A percentile compares a stretch with the other conserved stretches of the same genome.
Conservation (phyloP, 176 grass and related monocot species). For the Metroxylon sagu region DNA sequence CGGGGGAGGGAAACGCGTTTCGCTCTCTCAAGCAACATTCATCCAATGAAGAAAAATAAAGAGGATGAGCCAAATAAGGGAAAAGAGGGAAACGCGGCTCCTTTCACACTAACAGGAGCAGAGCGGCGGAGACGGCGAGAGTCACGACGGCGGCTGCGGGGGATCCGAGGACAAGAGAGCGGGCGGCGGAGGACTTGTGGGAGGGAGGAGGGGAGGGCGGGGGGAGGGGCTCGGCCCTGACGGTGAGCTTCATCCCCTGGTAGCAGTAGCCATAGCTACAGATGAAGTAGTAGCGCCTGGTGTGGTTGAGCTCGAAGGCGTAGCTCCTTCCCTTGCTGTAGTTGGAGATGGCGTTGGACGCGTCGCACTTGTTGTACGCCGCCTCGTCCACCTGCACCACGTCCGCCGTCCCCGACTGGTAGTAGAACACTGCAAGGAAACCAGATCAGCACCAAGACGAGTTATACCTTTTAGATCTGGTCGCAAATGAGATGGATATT, state of each 20-base stretch:
- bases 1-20: too few relatives aligned
- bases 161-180: conserved; percentile 11
- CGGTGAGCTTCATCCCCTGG: conserved; percentile 70
- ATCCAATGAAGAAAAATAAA: too few relatives aligned
- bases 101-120: neutral
- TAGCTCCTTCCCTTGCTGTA: conserved; percentile 98
- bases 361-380: conserved; percentile 86
- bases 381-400: conserved; percentile 80
- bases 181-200: neutral
- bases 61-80: too few relatives aligned
- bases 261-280: conserved; percentile 95
- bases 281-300: conserved; percentile 95
- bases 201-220: conserved; percentile 43
- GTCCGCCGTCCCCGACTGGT: conserved; percentile 83
- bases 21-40: too few relatives aligned
- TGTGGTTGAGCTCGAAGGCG: conserved; percentile 90
- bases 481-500: neutral
- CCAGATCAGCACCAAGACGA: neutral
- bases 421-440: conserved; percentile 80
- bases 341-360: conserved; percentile 65
- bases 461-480: conserved; percentile 25
- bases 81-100: neutral
- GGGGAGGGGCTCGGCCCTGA: conserved; percentile 53
- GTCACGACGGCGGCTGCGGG: conserved; percentile 11
- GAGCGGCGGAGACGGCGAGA: neutral